Evolutionary conservation across 2,329 filamentous ascomycete species (phyloP), one percentile per base, ranked within the genome.

Genomic region (Nothopassalora personata): DNA sequence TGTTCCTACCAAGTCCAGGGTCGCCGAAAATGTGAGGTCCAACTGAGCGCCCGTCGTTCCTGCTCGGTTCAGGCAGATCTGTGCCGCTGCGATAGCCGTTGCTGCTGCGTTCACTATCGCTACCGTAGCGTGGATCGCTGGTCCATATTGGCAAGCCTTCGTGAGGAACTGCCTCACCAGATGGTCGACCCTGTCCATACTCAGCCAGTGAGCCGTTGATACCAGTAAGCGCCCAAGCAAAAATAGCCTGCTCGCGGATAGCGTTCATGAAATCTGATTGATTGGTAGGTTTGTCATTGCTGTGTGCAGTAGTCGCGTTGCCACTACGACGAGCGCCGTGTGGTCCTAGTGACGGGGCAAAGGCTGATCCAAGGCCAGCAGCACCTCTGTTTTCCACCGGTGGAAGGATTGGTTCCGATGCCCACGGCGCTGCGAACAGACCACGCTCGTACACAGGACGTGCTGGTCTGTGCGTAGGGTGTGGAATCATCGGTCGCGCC

Each of bases 201-300:
- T 83, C 79, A 15, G 86, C 84, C 56, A 93, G 75, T 45, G 84
- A 86, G 13, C 87, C 87, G 71, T 94, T 93, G 76, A 92, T 92
- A 23, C 89, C 89, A 27, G 86, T 84, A 10, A 93, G 75, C 1
- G 86, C 87, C 90, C 90, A 95, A 9, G 90, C 90, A 71, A 95
- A 94, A n/a, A 94, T 88, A 1, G 89, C 90, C 51, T 92, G 88
- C 56, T 94, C 90, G 58, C 88, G 86, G 64, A 95, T 95, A 2
- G 87, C 88, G 56, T 82, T 81, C 88, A 94, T 90, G 67, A 94
- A 84, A 56, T 85, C 81, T 28, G 84, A 80, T 50, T 80, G 70
- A 31, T 66, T 64, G 18, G 81, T 77, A 39, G 84, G 83, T n/a
- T 82, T 82, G 62, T 79, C 54, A 74, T 74, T 72, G 79, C 46